Base-by-base conservation (phyloP, 2,329 filamentous ascomycete genomes). In the Botryotinia calthae region DNA sequence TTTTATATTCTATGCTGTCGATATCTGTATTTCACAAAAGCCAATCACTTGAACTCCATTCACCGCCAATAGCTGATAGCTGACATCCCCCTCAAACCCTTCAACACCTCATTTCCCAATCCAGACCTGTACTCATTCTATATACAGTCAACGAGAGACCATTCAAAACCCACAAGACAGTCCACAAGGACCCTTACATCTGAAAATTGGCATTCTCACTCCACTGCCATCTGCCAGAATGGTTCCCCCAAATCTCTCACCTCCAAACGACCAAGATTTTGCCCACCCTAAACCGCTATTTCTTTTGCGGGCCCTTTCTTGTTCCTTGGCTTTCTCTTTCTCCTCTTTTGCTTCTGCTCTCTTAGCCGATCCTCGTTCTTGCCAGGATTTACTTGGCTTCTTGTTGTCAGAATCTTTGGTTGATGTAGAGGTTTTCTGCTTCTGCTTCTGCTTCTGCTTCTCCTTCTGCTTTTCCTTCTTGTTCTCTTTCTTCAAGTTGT, bases 131-230 rank as follows among this genome's bases (percentile, higher is more conserved):
- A 31, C 18, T 42, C 44, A 65, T 37, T n/a, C 63, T 42, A 63
- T 44, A 18, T 28, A 28, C 59, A 42, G 40, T 63, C 61, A 63
- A 63, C 37, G 40, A 44, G 20, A 9, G 61, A 42, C 37, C 37
- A 42, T 6, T 54, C 25, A 67, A 40, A 67, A 67, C 18, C 34
- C 48, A 59, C 40, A 72, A 37, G 40, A 40, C 18, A 48, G 46
- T 12, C 70, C 70, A 59, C 70, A 72, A 44, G 42, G 56, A 46
- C 34, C 61, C 70, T 48, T n/a, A 66, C 56, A 72, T 40, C 70
- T 44, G n/a, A 58, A 72, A 22, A 67, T 59, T 1, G 70, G 70
- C 70, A 72, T 25, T 14, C 62, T 54, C 48, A 72, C 62, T 28
- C 70, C 62, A 28, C 51, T 59, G 28, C 37, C 62, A 58, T 72